These are phyloP conservation scores for Termitomyces sp. DNA, from an alignment of 768 basidiomycete species.

Conservation along the genomic window DNA sequence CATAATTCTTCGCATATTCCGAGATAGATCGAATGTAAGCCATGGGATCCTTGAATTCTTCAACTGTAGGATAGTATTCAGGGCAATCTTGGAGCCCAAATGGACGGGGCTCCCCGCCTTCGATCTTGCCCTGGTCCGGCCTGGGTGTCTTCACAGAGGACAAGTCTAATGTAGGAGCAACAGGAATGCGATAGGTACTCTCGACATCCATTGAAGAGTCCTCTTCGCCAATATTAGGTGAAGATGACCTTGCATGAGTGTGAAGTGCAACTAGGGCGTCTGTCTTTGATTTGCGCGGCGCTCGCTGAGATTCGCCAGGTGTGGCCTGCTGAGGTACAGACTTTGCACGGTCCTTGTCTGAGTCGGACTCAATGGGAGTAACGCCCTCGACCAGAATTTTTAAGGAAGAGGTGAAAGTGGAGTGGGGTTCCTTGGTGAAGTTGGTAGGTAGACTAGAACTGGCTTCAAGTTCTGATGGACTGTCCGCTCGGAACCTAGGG, in stretches of 20 bases:
- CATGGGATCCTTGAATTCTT: conserved; percentile 94
- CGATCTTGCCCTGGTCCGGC: conserved; percentile 37
- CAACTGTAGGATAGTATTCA: conserved; percentile 81
- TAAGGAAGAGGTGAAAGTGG: conserved; percentile 63
- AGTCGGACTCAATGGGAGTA: conserved; percentile 52
- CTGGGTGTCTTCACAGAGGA: conserved; percentile 66
- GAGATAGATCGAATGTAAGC: conserved; percentile 84
- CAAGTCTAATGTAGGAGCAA: conserved; percentile 61
- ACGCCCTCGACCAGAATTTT: conserved; percentile 78
- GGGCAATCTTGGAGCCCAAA: conserved; percentile 91
- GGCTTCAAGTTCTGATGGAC: conserved; percentile 42
- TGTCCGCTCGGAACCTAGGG: conserved; percentile 48
- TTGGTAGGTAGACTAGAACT: conserved; percentile 44
- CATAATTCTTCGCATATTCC: conserved; percentile 66
- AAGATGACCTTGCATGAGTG: conserved; percentile 57
- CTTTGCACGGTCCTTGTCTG: conserved; percentile 30
- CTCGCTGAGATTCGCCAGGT: conserved; percentile 52
- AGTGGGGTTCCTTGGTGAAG: conserved; percentile 45
- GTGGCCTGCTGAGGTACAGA: conserved; percentile 33
- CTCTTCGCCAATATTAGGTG: conserved; percentile 50
- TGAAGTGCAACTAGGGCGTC: conserved; percentile 80
- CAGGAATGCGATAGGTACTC: conserved; percentile 56
- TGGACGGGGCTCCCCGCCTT: conserved; percentile 50
- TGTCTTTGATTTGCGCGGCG: conserved; percentile 88
- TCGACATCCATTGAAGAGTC: conserved; percentile 40